Evolutionary conservation across 73 alveolate genomes (phyloP).

Genomic region (Paramecium sexaurelia): DNA sequence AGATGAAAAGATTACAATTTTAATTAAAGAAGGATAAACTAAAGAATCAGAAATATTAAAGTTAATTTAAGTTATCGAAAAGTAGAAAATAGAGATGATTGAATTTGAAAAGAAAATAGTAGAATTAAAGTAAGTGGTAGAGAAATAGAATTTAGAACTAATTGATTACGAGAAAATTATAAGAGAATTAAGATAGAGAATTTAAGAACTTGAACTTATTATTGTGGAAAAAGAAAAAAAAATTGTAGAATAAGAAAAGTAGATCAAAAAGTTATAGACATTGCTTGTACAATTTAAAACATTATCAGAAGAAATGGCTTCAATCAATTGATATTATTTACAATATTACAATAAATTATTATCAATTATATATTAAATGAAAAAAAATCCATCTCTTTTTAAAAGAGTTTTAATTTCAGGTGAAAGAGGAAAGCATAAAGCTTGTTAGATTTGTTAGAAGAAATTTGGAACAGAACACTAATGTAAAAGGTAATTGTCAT

Average conservation of each 20-base stretch:
- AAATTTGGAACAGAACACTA: constrained; percentile 16
- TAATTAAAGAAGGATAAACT: neutral
- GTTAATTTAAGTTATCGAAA: neutral
- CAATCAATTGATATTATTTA: neutral
- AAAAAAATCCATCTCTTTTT: neutral
- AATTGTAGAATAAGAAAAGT: neutral
- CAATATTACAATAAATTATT: neutral
- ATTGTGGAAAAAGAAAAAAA: neutral
- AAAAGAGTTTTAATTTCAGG: neutral
- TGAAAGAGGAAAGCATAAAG: constrained; percentile 45
- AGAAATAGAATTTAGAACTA: neutral
- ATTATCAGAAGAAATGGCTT: constrained; percentile 29
- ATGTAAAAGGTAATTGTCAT: constrained; percentile 8
- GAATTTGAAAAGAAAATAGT: neutral
- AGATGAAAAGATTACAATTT: neutral
- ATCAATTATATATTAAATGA: neutral
- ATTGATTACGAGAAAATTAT: neutral
- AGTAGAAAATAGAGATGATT: neutral
- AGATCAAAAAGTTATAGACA: neutral
- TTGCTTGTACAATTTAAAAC: neutral
- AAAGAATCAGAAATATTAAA: neutral
- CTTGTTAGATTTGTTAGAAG: neutral
- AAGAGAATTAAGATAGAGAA: neutral
- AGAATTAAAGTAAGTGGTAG: neutral
- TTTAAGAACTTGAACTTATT: neutral